Percentiles rank a stretch among this genome's conserved stretches.
Evolutionary conservation across 1,284 basidiomycete genomes (phyloP).

Genomic region (Marasmius sp.): DNA sequence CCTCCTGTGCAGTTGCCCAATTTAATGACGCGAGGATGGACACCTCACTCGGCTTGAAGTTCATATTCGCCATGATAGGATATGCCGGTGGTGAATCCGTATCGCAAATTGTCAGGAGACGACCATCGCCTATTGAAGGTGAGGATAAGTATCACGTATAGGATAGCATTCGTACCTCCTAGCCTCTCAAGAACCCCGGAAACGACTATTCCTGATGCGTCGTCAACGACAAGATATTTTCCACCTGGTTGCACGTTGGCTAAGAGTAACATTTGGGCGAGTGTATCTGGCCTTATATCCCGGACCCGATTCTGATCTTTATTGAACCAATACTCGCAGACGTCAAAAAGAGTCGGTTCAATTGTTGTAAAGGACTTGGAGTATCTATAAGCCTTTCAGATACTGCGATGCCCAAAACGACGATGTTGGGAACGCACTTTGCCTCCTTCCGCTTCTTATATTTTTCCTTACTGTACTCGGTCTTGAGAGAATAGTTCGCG

Average conservation of each 20-base stretch:
- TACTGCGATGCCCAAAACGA: neutral
- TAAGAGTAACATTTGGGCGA: conserved; percentile 86
- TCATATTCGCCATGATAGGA: conserved; percentile 84
- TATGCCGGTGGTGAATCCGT: conserved; percentile 93
- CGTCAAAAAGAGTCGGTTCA: conserved; percentile 85
- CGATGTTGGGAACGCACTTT: conserved; percentile 59
- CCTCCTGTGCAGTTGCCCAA: conserved; percentile 88
- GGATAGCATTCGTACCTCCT: conserved; percentile 57
- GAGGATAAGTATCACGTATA: neutral
- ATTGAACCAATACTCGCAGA: conserved; percentile 87
- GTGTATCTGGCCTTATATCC: conserved; percentile 84
- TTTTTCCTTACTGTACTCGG: conserved; percentile 96
- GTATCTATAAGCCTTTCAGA: conserved; percentile 54
- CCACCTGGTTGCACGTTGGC: conserved; percentile 87
- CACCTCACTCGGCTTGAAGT: conserved; percentile 68
- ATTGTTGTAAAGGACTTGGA: conserved; percentile 87
- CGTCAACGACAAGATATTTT: conserved; percentile 88
- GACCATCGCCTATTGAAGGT: conserved; percentile 64
- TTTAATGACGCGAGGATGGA: conserved; percentile 73
- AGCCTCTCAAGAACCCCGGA: conserved; percentile 84
- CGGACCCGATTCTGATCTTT: conserved; percentile 82
- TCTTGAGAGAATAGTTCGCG: conserved; percentile 87
- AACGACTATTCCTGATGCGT: conserved; percentile 89
- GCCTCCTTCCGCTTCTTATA: conserved; percentile 94
- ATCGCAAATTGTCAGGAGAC: conserved; percentile 85